phyloP scores from a whole-genome alignment of 768 basidiomycete species.

The Mycena metata region DNA sequence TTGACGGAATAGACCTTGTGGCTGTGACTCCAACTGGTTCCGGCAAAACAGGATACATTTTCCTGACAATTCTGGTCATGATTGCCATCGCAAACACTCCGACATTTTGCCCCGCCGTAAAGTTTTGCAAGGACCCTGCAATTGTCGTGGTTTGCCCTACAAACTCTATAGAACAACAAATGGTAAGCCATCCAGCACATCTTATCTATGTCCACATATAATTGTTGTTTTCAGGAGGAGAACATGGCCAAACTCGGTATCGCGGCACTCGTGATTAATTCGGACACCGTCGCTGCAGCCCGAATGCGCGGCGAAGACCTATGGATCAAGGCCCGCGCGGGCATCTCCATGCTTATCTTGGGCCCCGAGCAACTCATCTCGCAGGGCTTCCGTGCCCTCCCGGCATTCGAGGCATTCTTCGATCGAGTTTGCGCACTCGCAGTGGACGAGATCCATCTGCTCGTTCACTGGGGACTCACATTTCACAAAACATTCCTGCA shows the following conservation, averaged over 20 bases:
- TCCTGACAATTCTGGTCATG: not conserved
- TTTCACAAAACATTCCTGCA: not conserved
- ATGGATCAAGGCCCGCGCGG: not conserved
- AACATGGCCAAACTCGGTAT: conserved; percentile 34
- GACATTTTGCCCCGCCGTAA: not conserved
- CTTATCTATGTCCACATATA: too few species aligned
- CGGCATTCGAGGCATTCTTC: not conserved
- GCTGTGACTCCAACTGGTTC: not conserved
- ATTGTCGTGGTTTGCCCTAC: not conserved
- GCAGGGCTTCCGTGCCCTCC: not conserved
- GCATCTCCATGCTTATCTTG: not conserved
- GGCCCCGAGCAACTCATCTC: conserved; percentile 25
- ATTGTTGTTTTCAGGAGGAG: not conserved
- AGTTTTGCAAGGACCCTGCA: not conserved
- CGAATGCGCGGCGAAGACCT: not conserved
- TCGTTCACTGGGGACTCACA: not conserved
- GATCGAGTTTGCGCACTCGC: not conserved
- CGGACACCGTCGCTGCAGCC: conserved; percentile 32
- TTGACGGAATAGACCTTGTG: not conserved
- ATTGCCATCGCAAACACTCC: not conserved
- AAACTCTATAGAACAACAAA: not conserved
- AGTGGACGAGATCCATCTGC: not conserved
- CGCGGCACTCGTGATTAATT: conserved; percentile 39
- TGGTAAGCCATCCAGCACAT: not conserved
- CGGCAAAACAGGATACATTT: not conserved